Evolutionary conservation across 2,329 filamentous ascomycete species (phyloP), one percentile per base, ranked within the genome.

Genomic region (Hirsutella thompsonii): DNA sequence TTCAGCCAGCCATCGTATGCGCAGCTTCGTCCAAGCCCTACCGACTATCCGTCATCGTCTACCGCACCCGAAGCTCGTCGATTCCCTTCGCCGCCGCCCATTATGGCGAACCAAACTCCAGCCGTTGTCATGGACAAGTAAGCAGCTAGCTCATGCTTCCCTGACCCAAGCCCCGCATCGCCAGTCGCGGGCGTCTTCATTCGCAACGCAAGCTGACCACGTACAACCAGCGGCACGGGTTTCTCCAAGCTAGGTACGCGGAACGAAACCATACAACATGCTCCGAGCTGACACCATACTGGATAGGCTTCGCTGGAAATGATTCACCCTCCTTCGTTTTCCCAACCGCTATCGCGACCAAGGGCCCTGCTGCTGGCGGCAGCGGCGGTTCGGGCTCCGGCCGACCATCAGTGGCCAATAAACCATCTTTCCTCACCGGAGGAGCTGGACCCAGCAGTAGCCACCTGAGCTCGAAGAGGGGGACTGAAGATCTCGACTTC

Each of bases 71-170:
- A 16, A 18, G 8, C 14, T 34, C 6, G 14, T 34, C 8, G 32
- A n/a, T 9, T 6, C n/a, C 32, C 32, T 18, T 18, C 32, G 10
- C 16, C 13, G 3, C 16, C 16, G 32, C 32, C 49, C 54, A 54
- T 44, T 54, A 98, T 98, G 92, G 90, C 92, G 61, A 83, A 84
- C 70, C 90, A 96, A 79, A 96, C 92, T 62, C 92, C 92, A 57
- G 92, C 92, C 85, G 92, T 98, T 95, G 92, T 98, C 87, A 98
- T 98, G 90, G 92, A 98, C 92, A 98, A 98, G 92, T 95, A 82
- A 69, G 87, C 76, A 57, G 57, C 49, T 54, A 57, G 48, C 56
- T 54, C 35, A 34, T 23, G 37, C 40, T 16, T 30, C 57, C 50
- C 53, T 56, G 49, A 55, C 52, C 36, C 53, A 8, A 34, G 16